Base-by-base conservation (phyloP, 768 basidiomycete species). In the Ramaria rubella region DNA sequence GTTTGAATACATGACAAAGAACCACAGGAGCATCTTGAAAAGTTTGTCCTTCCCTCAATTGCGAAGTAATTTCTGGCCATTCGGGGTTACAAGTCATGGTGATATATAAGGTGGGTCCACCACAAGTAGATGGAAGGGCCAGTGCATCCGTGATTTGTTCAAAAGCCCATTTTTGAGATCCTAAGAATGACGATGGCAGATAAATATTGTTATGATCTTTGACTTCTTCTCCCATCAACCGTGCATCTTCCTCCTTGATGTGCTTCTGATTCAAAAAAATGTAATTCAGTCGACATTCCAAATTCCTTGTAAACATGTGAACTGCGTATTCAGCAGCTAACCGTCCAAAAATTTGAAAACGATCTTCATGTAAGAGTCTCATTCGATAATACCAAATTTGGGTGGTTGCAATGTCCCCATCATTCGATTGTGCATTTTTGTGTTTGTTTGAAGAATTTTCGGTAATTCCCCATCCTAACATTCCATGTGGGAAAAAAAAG, bases 21-120 rank as follows among this genome's bases (percentile, higher is more conserved):
- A 74, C 59, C 7, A 72, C 31, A 1, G 76, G 76, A 3, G 67
- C 58, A 45, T 76, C 75, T 0, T 58, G 50, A 19, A 52, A 68
- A 12, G 58, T 59, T 59, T 77, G 76, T 0, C 75, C 74, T 2
- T 68, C 66, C 0, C 57, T 58, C 0, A 74, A 62, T 29, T 65
- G 64, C 2, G 50, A 50, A 0, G 36, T 43, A 9, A 76, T 72
- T 63, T 76, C 74, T 1, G 70, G 70, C 75, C 75, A 76, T 0
- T 67, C 59, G 1, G 70, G 65, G 54, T 75, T 75, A 65, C 72
- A 75, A 0, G 73, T 75, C 68, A 74, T 72, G 0, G 74, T 75
- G 34, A 73, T 60, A 55, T 75, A 75, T 38, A 73, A 70, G 1
- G 68, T 70, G 0, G 71, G 73, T 6, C 54, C 46, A 0, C 71